Conservation (phyloP, 306 rosid genomes). For the Nissolia schottii region DNA sequence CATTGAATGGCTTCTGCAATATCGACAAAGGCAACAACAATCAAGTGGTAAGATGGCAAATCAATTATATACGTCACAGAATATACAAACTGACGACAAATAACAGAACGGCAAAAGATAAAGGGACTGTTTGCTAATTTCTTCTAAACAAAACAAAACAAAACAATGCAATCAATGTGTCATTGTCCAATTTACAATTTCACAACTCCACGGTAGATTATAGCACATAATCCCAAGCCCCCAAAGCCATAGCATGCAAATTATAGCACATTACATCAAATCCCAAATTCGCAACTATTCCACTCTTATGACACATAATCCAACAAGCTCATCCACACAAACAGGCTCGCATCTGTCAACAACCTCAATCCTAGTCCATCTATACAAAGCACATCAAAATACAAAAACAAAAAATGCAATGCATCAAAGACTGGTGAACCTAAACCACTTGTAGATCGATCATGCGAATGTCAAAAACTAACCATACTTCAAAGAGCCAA, state of each 20-base stretch:
- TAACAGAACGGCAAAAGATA: neutral
- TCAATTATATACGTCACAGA: neutral
- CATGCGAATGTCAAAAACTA: neutral
- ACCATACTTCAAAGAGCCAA: neutral
- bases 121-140: neutral
- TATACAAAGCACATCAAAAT: neutral
- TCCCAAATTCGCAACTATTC: neutral
- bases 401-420: neutral
- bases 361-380: neutral
- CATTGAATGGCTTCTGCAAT: conserved; percentile 59
- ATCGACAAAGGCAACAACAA: conserved; percentile 11
- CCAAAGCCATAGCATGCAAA: neutral
- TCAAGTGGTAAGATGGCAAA: neutral
- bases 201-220: neutral
- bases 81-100: neutral
- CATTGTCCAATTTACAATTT: neutral
- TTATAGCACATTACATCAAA: neutral
- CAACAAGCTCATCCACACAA: neutral
- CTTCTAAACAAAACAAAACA: neutral
- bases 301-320: neutral
- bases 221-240: neutral
- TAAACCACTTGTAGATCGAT: neutral
- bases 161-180: neutral
- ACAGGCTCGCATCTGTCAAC: neutral
- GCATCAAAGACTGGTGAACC: neutral